These are phyloP conservation scores for Alternaria burnsii DNA, from an alignment of 2,329 filamentous ascomycete species.

Conservation along the genomic window DNA sequence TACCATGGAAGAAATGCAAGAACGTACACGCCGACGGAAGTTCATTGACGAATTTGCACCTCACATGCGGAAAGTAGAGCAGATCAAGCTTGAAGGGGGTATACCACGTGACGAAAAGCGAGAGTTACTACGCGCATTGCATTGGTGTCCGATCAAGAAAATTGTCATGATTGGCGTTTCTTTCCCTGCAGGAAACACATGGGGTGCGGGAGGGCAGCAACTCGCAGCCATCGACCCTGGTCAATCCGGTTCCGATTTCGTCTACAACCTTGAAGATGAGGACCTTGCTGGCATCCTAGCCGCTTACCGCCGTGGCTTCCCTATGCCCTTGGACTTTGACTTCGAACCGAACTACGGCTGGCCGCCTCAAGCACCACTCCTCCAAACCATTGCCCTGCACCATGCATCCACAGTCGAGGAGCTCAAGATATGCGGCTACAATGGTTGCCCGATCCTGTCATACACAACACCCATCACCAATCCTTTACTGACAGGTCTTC, in stretches of 20 bases:
- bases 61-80: constrained; percentile 52
- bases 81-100: constrained; percentile 58
- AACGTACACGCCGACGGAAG: constrained; percentile 41
- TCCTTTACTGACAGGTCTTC: constrained; percentile 51
- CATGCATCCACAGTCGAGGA: constrained; percentile 54
- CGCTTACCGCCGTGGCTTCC: constrained; percentile 34
- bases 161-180: constrained; percentile 57
- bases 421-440: constrained; percentile 60
- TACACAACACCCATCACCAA: constrained; percentile 49
- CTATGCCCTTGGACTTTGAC: constrained; percentile 27
- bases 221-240: constrained; percentile 42
- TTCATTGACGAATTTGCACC: constrained; percentile 56
- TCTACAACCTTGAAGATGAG: constrained; percentile 41
- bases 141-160: constrained; percentile 54
- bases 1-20: constrained; percentile 24
- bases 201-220: constrained; percentile 50
- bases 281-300: constrained; percentile 35
- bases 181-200: constrained; percentile 56
- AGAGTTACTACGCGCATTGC: constrained; percentile 55
- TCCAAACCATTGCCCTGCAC: constrained; percentile 54
- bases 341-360: constrained; percentile 55
- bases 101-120: constrained; percentile 58
- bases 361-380: constrained; percentile 50
- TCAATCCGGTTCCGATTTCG: constrained; percentile 23
- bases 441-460: constrained; percentile 54